Conservation (phyloP, 345 rosid species). For the Geranium rotundifolium region DNA sequence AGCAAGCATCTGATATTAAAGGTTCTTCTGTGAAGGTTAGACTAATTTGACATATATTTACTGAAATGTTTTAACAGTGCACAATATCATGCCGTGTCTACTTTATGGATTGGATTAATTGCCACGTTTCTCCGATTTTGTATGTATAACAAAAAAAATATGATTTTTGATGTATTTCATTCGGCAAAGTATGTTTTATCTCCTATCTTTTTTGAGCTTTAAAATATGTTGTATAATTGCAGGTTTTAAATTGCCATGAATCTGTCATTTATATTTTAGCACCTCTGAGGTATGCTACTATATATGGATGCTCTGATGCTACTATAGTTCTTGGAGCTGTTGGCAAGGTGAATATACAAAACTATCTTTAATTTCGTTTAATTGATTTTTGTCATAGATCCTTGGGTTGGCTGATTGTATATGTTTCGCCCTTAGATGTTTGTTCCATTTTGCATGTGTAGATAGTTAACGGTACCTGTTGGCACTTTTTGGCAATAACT, state of each 20-base stretch:
- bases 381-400: neutral
- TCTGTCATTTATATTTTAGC: constrained; percentile 87
- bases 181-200: neutral
- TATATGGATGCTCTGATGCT: constrained; percentile 95
- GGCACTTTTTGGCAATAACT: neutral
- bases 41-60: neutral
- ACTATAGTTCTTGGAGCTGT: constrained; percentile 97
- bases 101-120: too few relatives aligned
- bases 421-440: neutral
- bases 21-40: constrained; percentile 90
- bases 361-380: neutral
- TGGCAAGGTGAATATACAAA: constrained; percentile 62
- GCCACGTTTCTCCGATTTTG: neutral
- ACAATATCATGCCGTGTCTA: neutral
- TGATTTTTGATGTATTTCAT: too few relatives aligned
- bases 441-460: neutral
- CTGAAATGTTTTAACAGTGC: neutral
- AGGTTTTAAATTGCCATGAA: constrained; percentile 97
- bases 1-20: constrained; percentile 83
- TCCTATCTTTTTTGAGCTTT: neutral
- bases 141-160: too few relatives aligned
- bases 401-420: neutral
- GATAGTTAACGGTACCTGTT: neutral
- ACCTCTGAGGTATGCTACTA: constrained; percentile 79
- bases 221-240: constrained; percentile 14